A percentile compares a stretch with the other conserved stretches of the same genome.
These are phyloP conservation scores for Arachis monticola DNA, from an alignment of 331 rosid species.

Conservation along the genomic window DNA sequence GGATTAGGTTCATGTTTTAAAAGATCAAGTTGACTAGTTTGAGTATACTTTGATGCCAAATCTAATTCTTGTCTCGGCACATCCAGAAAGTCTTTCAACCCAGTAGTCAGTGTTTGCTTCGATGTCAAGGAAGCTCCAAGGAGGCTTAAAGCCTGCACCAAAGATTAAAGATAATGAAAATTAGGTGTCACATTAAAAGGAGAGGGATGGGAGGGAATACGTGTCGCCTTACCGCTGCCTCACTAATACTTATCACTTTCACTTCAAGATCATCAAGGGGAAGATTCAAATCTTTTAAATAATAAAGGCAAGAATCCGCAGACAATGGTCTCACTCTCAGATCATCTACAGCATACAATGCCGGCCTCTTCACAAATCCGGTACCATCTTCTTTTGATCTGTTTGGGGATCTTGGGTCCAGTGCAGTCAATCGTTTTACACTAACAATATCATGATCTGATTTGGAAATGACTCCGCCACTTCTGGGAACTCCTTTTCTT, in stretches of 20 bases:
- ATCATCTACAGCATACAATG: constrained; percentile 37
- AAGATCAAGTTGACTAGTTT: neutral
- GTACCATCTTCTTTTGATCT: constrained; percentile 10
- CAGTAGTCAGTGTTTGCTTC: constrained; percentile 33
- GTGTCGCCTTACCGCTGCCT: constrained; percentile 27
- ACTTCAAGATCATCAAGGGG: constrained; percentile 40
- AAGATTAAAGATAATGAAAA: neutral
- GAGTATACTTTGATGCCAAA: constrained; percentile 30
- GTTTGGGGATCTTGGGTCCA: constrained; percentile 39
- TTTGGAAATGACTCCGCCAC: constrained; percentile 24
- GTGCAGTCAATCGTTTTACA: neutral
- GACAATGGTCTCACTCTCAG: constrained; percentile 23
- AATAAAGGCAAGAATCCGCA: constrained; percentile 7
- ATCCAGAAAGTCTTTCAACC: constrained; percentile 22
- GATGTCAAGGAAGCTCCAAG: constrained; percentile 40
- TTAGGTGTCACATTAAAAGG: neutral
- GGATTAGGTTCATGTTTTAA: too few species aligned
- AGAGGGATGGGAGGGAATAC: neutral
- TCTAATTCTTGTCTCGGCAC: constrained; percentile 36
- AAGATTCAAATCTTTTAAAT: constrained; percentile 11
- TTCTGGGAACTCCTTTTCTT: too few species aligned
- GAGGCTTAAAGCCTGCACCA: constrained; percentile 41
- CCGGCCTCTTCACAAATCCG: constrained; percentile 40
- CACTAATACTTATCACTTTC: constrained; percentile 25
- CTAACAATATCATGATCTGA: neutral